Evolutionary conservation across 2,329 filamentous ascomycete species (phyloP), one percentile per base, ranked within the genome.

Genomic region (Escovopsis weberi): DNA sequence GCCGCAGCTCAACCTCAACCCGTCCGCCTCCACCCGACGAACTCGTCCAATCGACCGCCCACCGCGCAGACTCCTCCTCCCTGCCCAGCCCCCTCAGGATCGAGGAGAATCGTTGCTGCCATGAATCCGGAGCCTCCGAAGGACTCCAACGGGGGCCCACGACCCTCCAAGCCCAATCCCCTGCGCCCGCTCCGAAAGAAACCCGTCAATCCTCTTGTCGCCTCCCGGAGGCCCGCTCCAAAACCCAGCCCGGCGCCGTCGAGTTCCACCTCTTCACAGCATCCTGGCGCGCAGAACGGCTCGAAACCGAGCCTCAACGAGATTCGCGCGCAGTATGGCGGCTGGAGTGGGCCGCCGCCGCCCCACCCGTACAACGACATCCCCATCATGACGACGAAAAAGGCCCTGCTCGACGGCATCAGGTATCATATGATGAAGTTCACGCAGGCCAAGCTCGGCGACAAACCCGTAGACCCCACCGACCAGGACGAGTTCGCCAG

Each of bases 381-480:
- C 51, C 85, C 85, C 12, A 70, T 96, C 15, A 76, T 86, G 49
- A 85, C 87, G 6, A 93, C 85, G 6, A 94, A 93, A 62, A 79
- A 80, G 54, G 78, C 80, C 9, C 62, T 94, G 40, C 72, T 85
- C 43, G 82, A 91, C 51, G 84, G 82, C 6, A 66, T 94, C 45
- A 82, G 89, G 39, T 80, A 87, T 55, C 91, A 98, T 57, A 75
- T 94, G 48, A 88, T 94, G 69, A 81, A 85, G 51, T 79, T 98
- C 51, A 58, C 64, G 44, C 72, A 82, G 48, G 67, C 72, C 41
- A 78, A 78, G 53, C 54, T 62, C 9, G 59, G 58, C 18, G 67
- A 68, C 47, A 81, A 82, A 51, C 72, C 78, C 30, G 57, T 85
- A 46, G 80, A 96, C 55, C 74, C 77, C 2, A 69, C 68, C 26